phyloP scores from a whole-genome alignment of 2,329 filamentous ascomycete species.

The Aspergillus sp. region DNA sequence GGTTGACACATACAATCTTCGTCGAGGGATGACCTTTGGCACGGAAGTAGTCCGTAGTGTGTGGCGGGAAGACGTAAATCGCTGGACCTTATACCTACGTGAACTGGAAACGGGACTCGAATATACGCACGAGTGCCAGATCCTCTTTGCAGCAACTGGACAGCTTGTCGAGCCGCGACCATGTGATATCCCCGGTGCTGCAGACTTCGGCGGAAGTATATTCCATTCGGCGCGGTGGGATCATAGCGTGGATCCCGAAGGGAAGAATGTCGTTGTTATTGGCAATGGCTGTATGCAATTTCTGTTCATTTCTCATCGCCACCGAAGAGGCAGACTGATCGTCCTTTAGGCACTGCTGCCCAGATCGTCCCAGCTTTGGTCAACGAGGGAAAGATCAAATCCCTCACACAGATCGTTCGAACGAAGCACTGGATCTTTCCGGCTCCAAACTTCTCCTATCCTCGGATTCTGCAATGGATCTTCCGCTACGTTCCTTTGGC shows the following conservation, averaged over 20 bases:
- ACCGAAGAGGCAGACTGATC: not conserved
- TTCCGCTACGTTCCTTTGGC: constrained; percentile 51
- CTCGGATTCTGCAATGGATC: constrained; percentile 53
- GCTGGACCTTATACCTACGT: constrained; percentile 46
- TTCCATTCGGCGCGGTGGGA: constrained; percentile 34
- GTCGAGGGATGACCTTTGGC: constrained; percentile 18
- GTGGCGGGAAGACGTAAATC: constrained; percentile 54
- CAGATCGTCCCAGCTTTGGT: constrained; percentile 32
- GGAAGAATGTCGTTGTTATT: constrained; percentile 31
- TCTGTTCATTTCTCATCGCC: not conserved
- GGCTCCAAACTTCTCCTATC: constrained; percentile 40
- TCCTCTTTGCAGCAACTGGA: constrained; percentile 56
- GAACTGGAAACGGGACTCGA: constrained; percentile 26
- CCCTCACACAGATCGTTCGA: constrained; percentile 59
- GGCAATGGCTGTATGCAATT: constrained; percentile 37
- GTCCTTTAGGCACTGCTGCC: constrained; percentile 25
- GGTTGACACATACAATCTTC: constrained; percentile 50
- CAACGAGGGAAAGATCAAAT: constrained; percentile 47
- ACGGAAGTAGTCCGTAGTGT: constrained; percentile 28
- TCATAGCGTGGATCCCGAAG: constrained; percentile 24
- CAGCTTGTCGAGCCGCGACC: constrained; percentile 56
- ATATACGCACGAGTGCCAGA: constrained; percentile 47
- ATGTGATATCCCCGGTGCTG: constrained; percentile 34
- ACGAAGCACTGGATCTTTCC: constrained; percentile 59
- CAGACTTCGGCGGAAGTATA: constrained; percentile 24